Evolutionary conservation across 768 basidiomycete genomes (phyloP).

Genomic region (Chlorophyllum brunneum): DNA sequence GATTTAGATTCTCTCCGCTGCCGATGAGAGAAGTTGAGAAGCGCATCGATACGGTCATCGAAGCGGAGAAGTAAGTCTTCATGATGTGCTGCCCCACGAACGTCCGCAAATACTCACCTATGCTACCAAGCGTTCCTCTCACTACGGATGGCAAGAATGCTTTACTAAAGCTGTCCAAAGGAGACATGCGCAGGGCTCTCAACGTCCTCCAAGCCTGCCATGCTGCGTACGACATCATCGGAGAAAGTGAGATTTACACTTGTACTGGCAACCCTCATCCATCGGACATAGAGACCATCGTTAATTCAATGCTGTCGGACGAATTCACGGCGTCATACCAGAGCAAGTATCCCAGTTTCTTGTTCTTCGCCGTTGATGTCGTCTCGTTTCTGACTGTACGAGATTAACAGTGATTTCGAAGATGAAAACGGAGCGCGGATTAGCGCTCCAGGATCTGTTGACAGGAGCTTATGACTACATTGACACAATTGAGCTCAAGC

Average conservation of each 20-base stretch:
- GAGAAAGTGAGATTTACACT: constrained; percentile 91
- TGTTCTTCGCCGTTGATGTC: background rate
- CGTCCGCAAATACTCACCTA: background rate
- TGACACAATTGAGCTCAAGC: constrained; percentile 80
- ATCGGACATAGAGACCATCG: constrained; percentile 87
- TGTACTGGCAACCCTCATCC: constrained; percentile 98
- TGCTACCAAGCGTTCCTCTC: constrained; percentile 68
- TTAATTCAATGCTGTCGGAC: constrained; percentile 93
- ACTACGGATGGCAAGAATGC: constrained; percentile 86
- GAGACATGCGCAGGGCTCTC: constrained; percentile 96
- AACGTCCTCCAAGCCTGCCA: constrained; percentile 98
- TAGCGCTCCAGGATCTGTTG: constrained; percentile 93
- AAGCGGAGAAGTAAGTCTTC: constrained; percentile 70
- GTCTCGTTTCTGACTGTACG: constrained; percentile 1
- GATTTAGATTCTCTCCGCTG: constrained; percentile 94
- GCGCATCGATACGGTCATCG: constrained; percentile 72
- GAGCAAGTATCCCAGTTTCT: constrained; percentile 39
- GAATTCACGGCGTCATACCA: constrained; percentile 92
- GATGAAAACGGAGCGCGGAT: constrained; percentile 86
- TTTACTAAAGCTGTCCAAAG: constrained; percentile 88
- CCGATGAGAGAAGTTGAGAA: constrained; percentile 84
- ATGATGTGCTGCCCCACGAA: background rate
- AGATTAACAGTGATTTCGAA: constrained; percentile 69
- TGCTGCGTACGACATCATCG: constrained; percentile 87
- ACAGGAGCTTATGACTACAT: constrained; percentile 89